Evolutionary conservation across 306 rosid genomes (phyloP).

Genomic region (Gynostemma pentaphyllum): DNA sequence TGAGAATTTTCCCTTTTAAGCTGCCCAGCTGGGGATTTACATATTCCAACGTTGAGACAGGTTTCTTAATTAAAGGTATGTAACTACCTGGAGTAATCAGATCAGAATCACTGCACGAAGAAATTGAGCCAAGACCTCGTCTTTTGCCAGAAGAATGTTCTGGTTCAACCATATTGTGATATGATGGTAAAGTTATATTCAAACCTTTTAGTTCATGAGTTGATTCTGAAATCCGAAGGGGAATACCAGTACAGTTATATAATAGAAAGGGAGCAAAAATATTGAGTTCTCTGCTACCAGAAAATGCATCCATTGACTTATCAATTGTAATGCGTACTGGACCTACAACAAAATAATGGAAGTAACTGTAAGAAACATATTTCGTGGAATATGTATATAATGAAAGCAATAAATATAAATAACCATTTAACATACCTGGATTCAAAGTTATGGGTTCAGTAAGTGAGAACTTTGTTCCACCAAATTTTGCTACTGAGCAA

Average conservation of each 20-base stretch:
- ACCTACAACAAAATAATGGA: slow-evolving; percentile 35
- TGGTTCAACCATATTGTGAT: slow-evolving; percentile 33
- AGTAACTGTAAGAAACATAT: slow-evolving; percentile 18
- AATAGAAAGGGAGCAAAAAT: slow-evolving; percentile 71
- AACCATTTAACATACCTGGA: slow-evolving; percentile 42
- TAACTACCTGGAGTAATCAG: slow-evolving; percentile 17
- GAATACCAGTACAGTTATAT: slow-evolving; percentile 80
- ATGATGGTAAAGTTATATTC: slow-evolving; percentile 52
- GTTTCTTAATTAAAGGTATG: slow-evolving; percentile 20
- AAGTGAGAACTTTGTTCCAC: slow-evolving; percentile 54
- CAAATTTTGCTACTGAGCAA: slow-evolving; percentile 57
- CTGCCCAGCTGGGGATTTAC: slow-evolving; percentile 18
- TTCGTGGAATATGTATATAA: background rate
- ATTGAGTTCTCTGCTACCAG: slow-evolving; percentile 70
- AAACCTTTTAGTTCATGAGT: slow-evolving; percentile 30
- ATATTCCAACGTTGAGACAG: slow-evolving; percentile 45
- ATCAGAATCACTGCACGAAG: slow-evolving; percentile 24
- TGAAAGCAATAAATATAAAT: slow-evolving; percentile 8
- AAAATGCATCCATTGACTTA: slow-evolving; percentile 71
- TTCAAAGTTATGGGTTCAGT: slow-evolving; percentile 52
- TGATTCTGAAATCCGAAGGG: slow-evolving; percentile 47
- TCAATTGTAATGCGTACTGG: slow-evolving; percentile 58
- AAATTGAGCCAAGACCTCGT: slow-evolving; percentile 57
- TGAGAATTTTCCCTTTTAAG: slow-evolving; percentile 17
- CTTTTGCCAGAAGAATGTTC: slow-evolving; percentile 26